Evolutionary conservation across 2,329 filamentous ascomycete genomes (phyloP).

Genomic region (Stachybotrys echinatus): DNA sequence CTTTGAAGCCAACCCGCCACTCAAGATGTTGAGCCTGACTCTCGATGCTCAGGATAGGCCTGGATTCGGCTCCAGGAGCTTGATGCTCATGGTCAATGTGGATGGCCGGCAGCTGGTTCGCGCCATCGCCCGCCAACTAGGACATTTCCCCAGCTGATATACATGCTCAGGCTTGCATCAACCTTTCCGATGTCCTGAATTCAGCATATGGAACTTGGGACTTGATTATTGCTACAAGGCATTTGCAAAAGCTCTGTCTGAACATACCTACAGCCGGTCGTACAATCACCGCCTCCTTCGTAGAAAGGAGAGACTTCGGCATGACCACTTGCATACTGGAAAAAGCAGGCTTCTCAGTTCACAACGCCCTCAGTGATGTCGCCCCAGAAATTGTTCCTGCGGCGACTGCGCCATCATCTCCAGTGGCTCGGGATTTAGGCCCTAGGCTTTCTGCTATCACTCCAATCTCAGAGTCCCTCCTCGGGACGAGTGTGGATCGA

Average conservation of each 20-base stretch:
- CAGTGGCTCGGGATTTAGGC: neutral
- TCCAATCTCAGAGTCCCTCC: constrained; percentile 3
- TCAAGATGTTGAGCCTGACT: constrained; percentile 18
- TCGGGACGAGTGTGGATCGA: no score
- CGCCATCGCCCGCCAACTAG: neutral
- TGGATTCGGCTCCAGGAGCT: neutral
- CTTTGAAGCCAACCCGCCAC: constrained; percentile 13
- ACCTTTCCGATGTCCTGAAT: constrained; percentile 11
- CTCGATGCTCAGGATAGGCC: constrained; percentile 16
- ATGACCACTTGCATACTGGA: constrained; percentile 24
- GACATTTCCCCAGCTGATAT: neutral
- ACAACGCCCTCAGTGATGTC: constrained; percentile 6
- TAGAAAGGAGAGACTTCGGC: constrained; percentile 24
- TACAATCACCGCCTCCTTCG: constrained; percentile 19
- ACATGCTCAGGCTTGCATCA: constrained; percentile 1
- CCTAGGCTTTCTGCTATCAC: constrained; percentile 1
- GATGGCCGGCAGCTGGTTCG: neutral
- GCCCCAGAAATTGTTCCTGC: neutral
- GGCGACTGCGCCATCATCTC: neutral
- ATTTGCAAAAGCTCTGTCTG: constrained; percentile 15
- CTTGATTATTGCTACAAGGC: constrained; percentile 14
- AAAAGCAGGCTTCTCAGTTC: constrained; percentile 21
- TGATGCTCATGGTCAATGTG: neutral
- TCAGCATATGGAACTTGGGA: constrained; percentile 6
- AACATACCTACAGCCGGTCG: constrained; percentile 16